Conservation (phyloP, 1,284 basidiomycete species). For the Cystobasidium slooffiae region DNA sequence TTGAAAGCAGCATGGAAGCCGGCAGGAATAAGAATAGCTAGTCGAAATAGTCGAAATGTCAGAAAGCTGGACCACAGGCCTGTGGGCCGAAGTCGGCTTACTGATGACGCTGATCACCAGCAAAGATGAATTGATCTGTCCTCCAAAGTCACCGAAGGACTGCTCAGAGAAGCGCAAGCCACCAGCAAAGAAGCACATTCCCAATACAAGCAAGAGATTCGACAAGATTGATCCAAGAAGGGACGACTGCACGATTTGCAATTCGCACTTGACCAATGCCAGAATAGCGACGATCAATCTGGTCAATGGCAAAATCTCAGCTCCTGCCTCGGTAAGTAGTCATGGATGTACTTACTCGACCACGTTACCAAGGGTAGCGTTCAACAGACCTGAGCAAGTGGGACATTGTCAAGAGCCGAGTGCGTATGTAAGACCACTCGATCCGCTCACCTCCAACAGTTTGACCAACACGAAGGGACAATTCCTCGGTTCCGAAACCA, state of each 20-base stretch:
- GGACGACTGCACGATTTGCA: conserved; percentile 55
- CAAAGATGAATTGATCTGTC: conserved; percentile 60
- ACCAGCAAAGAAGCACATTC: conserved; percentile 65
- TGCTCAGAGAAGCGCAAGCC: conserved; percentile 71
- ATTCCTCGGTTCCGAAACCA: conserved; percentile 83
- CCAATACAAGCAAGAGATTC: conserved; percentile 61
- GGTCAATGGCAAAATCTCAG: conserved; percentile 51
- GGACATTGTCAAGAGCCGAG: not conserved
- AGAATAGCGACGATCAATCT: conserved; percentile 69
- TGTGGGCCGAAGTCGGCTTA: not conserved
- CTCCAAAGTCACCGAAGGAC: conserved; percentile 66
- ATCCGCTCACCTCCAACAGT: conserved; percentile 65
- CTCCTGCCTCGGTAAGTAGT: conserved; percentile 63
- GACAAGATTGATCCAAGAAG: conserved; percentile 77
- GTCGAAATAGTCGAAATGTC: not conserved
- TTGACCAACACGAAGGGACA: conserved; percentile 73
- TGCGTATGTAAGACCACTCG: not conserved
- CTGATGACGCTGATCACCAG: conserved; percentile 61
- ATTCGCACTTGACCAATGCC: conserved; percentile 55
- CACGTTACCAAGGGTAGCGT: conserved; percentile 75
- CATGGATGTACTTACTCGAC: conserved; percentile 36
- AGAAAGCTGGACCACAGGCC: not conserved
- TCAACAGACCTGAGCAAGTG: conserved; percentile 67
- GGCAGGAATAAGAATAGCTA: conserved; percentile 57
- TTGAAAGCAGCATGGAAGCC: conserved; percentile 61